Conservation (phyloP, 2,329 filamentous ascomycete genomes). For the Scedosporium aurantiacum region DNA sequence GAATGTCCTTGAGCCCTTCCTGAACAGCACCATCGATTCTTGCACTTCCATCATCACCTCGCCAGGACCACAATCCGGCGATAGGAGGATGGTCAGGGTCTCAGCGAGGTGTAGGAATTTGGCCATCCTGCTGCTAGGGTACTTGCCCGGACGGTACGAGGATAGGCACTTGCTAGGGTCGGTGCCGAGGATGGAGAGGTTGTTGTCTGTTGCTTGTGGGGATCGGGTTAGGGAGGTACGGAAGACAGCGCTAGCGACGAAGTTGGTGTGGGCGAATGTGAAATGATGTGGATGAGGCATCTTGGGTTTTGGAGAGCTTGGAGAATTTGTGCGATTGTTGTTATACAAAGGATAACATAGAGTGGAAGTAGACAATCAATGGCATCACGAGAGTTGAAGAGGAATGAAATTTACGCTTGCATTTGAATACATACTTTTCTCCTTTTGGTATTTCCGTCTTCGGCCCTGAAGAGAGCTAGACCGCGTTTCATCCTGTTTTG, state of each 20-base stretch:
- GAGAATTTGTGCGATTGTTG: too few relatives aligned
- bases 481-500: neutral
- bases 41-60: conserved; percentile 25
- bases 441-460: neutral
- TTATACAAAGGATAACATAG: neutral
- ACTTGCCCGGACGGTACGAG: conserved; percentile 37
- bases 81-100: conserved; percentile 14
- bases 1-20: conserved; percentile 32
- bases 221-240: conserved; percentile 42
- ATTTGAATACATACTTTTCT: neutral
- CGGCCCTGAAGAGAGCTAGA: neutral
- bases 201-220: conserved; percentile 40
- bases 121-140: conserved; percentile 35
- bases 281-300: conserved; percentile 3
- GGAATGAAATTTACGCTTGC: neutral
- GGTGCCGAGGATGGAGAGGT: conserved; percentile 31
- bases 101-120: conserved; percentile 28
- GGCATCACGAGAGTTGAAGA: neutral
- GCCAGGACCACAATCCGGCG: conserved; percentile 13
- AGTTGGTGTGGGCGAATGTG: conserved; percentile 35
- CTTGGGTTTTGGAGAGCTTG: neutral
- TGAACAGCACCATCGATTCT: conserved; percentile 37
- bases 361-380: neutral
- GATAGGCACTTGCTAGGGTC: conserved; percentile 32
- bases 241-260: conserved; percentile 35